Percentiles rank a stretch among this genome's conserved stretches.
phyloP scores from a whole-genome alignment of 2,329 filamentous ascomycete genomes.

The Neofusicoccum sp. region DNA sequence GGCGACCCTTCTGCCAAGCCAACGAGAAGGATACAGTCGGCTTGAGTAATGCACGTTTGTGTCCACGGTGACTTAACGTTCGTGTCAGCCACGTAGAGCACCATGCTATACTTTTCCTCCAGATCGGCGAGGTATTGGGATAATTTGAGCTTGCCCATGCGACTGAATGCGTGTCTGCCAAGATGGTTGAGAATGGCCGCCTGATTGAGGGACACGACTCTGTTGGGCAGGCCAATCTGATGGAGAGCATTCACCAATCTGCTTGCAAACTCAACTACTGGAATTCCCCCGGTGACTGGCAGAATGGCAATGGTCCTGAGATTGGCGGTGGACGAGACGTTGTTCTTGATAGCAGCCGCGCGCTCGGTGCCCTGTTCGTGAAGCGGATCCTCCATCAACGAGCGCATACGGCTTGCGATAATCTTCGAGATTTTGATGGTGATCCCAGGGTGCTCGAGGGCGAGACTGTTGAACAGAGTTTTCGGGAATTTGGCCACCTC shows the following conservation, averaged over 20 bases:
- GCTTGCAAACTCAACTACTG: conserved; percentile 92
- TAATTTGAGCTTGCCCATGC: conserved; percentile 93
- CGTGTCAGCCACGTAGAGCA: conserved; percentile 94
- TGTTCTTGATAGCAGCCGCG: conserved; percentile 56
- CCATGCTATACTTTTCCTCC: conserved; percentile 94
- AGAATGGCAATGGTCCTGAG: conserved; percentile 88
- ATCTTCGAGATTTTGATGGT: conserved; percentile 99
- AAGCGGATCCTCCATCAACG: conserved; percentile 78
- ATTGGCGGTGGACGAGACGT: conserved; percentile 83
- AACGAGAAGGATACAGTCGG: conserved; percentile 91
- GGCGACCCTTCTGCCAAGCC: conserved; percentile 88
- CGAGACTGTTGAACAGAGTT: conserved; percentile 94
- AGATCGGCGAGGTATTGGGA: conserved; percentile 95
- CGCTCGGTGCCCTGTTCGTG: conserved; percentile 64
- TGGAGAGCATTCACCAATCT: conserved; percentile 81
- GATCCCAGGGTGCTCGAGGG: conserved; percentile 94
- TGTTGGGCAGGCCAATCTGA: conserved; percentile 85
- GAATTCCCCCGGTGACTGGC: conserved; percentile 86
- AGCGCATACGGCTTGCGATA: conserved; percentile 91
- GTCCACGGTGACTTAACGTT: conserved; percentile 98
- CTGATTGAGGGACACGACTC: conserved; percentile 89
- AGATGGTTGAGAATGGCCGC: conserved; percentile 91
- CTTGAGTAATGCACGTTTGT: conserved; percentile 94
- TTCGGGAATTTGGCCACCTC: conserved; percentile 95
- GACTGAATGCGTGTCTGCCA: conserved; percentile 92